Base-by-base conservation (phyloP, 441 rosid species). In the Adansonia grandidieri region DNA sequence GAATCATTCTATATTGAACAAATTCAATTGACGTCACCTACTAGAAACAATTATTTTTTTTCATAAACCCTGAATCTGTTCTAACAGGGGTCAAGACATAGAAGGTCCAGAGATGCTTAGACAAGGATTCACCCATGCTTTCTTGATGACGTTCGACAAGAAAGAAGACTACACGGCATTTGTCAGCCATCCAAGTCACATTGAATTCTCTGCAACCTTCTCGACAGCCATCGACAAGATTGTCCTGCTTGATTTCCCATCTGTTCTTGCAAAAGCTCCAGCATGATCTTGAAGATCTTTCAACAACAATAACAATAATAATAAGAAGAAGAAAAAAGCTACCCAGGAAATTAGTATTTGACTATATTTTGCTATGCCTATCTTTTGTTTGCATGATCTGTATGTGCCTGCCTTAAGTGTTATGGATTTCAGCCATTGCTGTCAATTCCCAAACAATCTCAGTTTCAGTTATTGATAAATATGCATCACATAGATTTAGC, bases 91-190 rank as follows among this genome's bases (percentile, higher is more conserved):
- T 32, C 85, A 90, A 60, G 98, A 93, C 81, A 75, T 80, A 17
- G 96, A 95, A 81, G 85, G 97, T 61, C 88, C 74, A n/a, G 99
- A 93, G 84, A 89, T 90, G 97, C 91, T 95, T 15, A 88, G 89
- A 71, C 97, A 95, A 87, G 99, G 99, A 19, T 93, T 87, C 47
- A 90, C 95, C 28, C 99, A 95, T 79, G 91, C 88, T 74, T 87
- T 95, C 86, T 47, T 89, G 17, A 90, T 93, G 97, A 90, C 92
- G 58, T 93, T 95, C 82, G 87, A 85, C 70, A 89, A 82, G 42
- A 93, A 92, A 79, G 96, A 93, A 83, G 97, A 88, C 75, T 88
- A 85, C 82, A 78, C 76, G 44, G 83, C 97, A 45, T 93, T 91
- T 70, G 84, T 82, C 9, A 72, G 79, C 79, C 97, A 93, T 79